Base-by-base conservation (phyloP, 2,329 filamentous ascomycete species). In the Sporothrix luriei region DNA sequence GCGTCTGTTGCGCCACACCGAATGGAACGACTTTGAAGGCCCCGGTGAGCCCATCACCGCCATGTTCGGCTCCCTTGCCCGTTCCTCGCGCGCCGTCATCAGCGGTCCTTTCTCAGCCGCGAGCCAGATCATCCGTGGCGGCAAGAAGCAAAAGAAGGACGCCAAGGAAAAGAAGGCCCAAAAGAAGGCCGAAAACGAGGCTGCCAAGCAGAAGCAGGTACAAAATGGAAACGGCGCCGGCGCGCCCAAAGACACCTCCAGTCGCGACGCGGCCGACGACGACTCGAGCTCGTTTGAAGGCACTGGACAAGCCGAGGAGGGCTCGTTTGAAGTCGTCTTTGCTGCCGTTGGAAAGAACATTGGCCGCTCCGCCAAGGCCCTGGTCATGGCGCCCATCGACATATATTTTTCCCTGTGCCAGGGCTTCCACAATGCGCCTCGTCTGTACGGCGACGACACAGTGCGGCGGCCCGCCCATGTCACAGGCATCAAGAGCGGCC, bases 11-110 rank as follows among this genome's bases (percentile, higher is more conserved):
- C 82, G 90, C 10, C 88, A 91, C 74, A 86, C 84, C 66, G 89
- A 91, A 74, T 93, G 90, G 89, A 91, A 91, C 73, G 90, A 92
- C 74, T 92, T 92, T 74, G 89, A 91, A 73, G 91, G 91, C 0
- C 90, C 90, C 0, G 90, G 90, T 0, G 90, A 92, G 75, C 90
- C 90, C 0, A 80, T 93, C 14, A 91, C 89, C 0, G 90, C 90
- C 3, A 80, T 86, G 4, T 86, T 87, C 46, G 86, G 87, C 13
- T 89, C 88, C 0, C 74, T 92, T 4, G 82, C 86, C n/a, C 82
- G 83, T 3, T 87, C 86, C 0, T 76, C 89, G 3, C 84, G 84
- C 1, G 84, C 86, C 48, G 82, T 89, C 0, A 85, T 89, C 33
- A 81, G 83, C n/a, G 90, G 90, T 3, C 90, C 90, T 0, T 84